Evolutionary conservation across 148 eudicot genomes (phyloP).

Genomic region (Polygonum maritimum): DNA sequence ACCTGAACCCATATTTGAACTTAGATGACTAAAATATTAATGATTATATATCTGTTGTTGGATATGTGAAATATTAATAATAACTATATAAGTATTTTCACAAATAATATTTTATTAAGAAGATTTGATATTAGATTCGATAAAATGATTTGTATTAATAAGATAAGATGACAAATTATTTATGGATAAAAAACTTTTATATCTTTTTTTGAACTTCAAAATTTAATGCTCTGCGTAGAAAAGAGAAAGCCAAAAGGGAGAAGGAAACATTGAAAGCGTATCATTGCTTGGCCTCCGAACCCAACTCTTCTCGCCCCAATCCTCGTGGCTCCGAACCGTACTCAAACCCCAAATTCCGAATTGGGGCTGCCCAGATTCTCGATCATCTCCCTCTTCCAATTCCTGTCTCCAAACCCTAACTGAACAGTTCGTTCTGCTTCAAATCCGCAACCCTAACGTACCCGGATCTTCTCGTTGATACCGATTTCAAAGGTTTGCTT

Average conservation of each 20-base stretch:
- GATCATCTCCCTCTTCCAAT: not conserved
- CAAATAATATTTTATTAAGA: too few relatives aligned
- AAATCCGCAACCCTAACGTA: not conserved
- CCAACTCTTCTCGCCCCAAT: not conserved
- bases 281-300: constrained; percentile 1
- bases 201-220: too few relatives aligned
- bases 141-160: too few relatives aligned
- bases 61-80: too few relatives aligned
- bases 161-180: too few relatives aligned
- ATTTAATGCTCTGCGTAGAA: not conserved
- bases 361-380: not conserved
- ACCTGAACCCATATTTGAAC: too few relatives aligned
- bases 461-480: not conserved
- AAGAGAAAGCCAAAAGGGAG: not conserved
- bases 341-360: not conserved
- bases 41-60: too few relatives aligned
- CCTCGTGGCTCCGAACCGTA: not conserved
- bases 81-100: too few relatives aligned
- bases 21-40: too few relatives aligned
- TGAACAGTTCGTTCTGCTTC: not conserved
- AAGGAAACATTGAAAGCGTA: not conserved
- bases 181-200: too few relatives aligned
- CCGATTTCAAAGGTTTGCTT: not conserved
- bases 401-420: constrained; percentile 1
- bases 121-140: too few relatives aligned